Evolutionary conservation across 192 early-diverging fungal species (phyloP).

Genomic region (Umbelopsis sp.): DNA sequence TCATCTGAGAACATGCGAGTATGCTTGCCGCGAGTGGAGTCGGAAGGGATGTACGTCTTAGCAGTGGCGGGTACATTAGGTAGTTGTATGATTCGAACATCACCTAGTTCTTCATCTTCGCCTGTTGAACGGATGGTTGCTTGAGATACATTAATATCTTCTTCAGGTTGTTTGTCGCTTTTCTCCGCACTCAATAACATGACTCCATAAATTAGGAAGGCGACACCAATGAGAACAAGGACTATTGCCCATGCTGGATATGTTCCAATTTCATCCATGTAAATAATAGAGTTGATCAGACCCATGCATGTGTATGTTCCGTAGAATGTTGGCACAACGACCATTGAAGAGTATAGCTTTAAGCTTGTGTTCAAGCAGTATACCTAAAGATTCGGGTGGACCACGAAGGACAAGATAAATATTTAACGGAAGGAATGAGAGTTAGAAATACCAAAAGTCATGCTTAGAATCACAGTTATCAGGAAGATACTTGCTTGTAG

Average conservation of each 20-base stretch:
- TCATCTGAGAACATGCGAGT: constrained; percentile 1
- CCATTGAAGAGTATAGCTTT: constrained; percentile 57
- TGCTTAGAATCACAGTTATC: background rate
- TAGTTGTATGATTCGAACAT: background rate
- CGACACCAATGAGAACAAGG: constrained; percentile 55
- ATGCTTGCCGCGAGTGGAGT: background rate
- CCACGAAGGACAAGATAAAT: background rate
- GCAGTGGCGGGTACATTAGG: background rate
- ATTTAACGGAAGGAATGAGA: background rate
- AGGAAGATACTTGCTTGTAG: constrained; percentile 42
- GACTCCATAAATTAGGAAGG: constrained; percentile 54
- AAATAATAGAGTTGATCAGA: constrained; percentile 60
- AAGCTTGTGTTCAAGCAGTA: constrained; percentile 61
- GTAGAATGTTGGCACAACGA: constrained; percentile 63
- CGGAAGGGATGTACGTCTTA: background rate
- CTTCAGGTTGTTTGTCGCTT: constrained; percentile 12
- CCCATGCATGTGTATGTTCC: constrained; percentile 59
- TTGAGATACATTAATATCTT: background rate
- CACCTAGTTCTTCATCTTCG: background rate
- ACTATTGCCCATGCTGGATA: constrained; percentile 52
- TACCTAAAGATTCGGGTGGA: constrained; percentile 41
- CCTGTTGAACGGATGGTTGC: background rate
- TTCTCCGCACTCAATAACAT: constrained; percentile 49
- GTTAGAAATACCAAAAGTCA: background rate
- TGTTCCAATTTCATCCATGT: constrained; percentile 51